A percentile compares a stretch with the other conserved stretches of the same genome.
Conservation (phyloP, 2,329 filamentous ascomycete species). For the Colletotrichum australisinense region DNA sequence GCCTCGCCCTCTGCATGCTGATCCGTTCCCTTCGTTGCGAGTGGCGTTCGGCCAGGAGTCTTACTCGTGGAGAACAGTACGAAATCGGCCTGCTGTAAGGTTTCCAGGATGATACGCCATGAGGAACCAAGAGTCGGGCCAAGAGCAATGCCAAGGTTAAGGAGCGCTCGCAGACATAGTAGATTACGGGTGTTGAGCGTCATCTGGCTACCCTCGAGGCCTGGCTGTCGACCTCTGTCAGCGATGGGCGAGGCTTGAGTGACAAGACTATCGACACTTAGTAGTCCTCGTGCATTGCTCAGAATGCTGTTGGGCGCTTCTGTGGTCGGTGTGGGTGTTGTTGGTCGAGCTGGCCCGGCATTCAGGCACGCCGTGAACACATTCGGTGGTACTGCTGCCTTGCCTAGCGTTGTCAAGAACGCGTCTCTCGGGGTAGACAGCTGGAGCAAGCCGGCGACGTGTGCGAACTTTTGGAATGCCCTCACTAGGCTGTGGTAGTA, state of each 20-base stretch:
- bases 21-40: constrained; percentile 59
- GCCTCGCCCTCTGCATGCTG: constrained; percentile 63
- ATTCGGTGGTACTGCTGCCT: constrained; percentile 90
- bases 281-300: constrained; percentile 76
- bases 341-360: constrained; percentile 55
- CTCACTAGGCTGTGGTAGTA: constrained; percentile 94
- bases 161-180: constrained; percentile 85
- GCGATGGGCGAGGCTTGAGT: constrained; percentile 65
- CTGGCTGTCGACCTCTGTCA: constrained; percentile 70
- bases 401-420: constrained; percentile 92
- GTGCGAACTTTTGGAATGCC: constrained; percentile 94
- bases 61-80: constrained; percentile 77
- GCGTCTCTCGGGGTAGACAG: constrained; percentile 90
- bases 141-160: constrained; percentile 96
- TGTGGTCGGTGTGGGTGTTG: constrained; percentile 52
- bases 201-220: constrained; percentile 63
- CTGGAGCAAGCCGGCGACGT: constrained; percentile 90
- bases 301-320: constrained; percentile 64
- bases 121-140: constrained; percentile 87
- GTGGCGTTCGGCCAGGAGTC: constrained; percentile 61
- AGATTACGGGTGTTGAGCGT: constrained; percentile 89
- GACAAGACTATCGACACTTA: constrained; percentile 79
- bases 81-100: constrained; percentile 91
- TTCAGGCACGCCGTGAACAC: constrained; percentile 71
- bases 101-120: constrained; percentile 93